These are phyloP conservation scores for Amanita pallidorosea DNA, from an alignment of 768 basidiomycete genomes.

Conservation along the genomic window DNA sequence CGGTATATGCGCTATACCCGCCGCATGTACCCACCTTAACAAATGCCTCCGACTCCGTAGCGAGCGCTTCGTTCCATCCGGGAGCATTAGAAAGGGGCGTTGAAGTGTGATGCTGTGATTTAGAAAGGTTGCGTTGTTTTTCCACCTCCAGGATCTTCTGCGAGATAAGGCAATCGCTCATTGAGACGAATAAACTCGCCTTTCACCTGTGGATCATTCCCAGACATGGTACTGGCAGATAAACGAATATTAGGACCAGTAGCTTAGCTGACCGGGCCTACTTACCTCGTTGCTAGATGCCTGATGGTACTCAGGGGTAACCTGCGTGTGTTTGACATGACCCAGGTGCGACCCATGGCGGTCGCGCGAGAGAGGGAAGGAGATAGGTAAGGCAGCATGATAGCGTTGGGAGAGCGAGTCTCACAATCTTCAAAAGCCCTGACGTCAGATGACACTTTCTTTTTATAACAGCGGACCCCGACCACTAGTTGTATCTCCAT, in stretches of 20 bases:
- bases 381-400: not conserved
- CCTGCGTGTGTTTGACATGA: not conserved
- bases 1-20: not conserved
- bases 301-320: not conserved
- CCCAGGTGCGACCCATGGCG: not conserved
- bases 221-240: constrained; percentile 3
- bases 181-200: not conserved
- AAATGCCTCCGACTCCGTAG: constrained; percentile 51
- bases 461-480: too few species aligned
- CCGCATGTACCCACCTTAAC: constrained; percentile 35
- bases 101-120: constrained; percentile 32
- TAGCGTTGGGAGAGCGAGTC: not conserved
- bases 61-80: constrained; percentile 64
- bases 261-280: too few species aligned
- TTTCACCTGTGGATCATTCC: constrained; percentile 3
- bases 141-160: constrained; percentile 37
- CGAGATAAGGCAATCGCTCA: not conserved
- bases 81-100: constrained; percentile 45
- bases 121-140: constrained; percentile 38
- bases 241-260: too few species aligned
- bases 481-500: too few species aligned
- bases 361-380: not conserved
- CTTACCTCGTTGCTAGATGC: not conserved
- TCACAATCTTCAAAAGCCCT: too few species aligned
- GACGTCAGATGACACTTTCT: too few species aligned